Evolutionary conservation across 805 yeast species (phyloP), one percentile per base, ranked within the genome.

Genomic region (Kregervanrija delftensis): DNA sequence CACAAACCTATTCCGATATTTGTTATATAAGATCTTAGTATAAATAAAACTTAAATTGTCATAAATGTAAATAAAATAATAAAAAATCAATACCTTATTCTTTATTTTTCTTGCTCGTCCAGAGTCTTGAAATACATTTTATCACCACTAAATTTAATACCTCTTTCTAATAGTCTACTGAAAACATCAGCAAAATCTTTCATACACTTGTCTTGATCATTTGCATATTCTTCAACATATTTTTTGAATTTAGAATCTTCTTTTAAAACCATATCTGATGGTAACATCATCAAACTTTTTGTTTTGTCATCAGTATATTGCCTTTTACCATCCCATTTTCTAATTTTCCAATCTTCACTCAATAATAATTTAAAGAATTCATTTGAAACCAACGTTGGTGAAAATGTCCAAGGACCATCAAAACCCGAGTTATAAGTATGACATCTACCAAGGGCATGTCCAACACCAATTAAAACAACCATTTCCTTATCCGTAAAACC

Each of bases 321-420:
- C 49, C 69, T 70, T 58, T 76, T 77, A 43, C 83, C 84, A 54
- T 67, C 66, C 80, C 87, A 73, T 61, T 79, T 67, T 59, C 77
- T 50, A 58, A 66, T 38, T 47, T 72, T 72, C 90, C 90, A 83
- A 43, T 72, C 73, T 53, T 76, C 86, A 49, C 60, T 56, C 45
- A 73, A 51, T 28, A 76, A 63, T 45, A 74, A 70, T 63, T 68
- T 76, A 66, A 66, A 87, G 62, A 85, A 87, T 36, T 86, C 86
- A 67, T 87, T 88, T 42, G 81, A 72, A 61, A 88, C 83, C 51
- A 70, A 64, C 30, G 83, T 85, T 44, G 93, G 87, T 35, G 84
- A 77, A 44, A 83, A 83, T 34, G 91, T 90, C 96, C 96, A 87
- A 49, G 91, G 89, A 11, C 96, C 95, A 52, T 85, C 93, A 68